These are phyloP conservation scores for Phialophora macrospora DNA, from an alignment of 2,329 filamentous ascomycete species.

Conservation along the genomic window DNA sequence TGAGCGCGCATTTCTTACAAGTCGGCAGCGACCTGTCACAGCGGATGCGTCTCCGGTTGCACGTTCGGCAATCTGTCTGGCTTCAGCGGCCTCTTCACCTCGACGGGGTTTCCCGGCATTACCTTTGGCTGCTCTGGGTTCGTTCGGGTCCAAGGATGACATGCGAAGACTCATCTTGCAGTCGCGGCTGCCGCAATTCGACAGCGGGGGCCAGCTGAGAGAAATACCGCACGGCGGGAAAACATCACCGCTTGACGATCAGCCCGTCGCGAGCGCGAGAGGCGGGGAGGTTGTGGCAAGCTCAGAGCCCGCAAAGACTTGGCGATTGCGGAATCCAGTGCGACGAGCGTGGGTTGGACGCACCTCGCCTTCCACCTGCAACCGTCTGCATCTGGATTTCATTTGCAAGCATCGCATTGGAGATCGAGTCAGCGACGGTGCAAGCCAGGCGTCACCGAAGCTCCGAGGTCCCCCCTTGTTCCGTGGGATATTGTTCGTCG, in stretches of 20 bases:
- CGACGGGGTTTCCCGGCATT: background rate
- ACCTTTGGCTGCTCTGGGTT: slow-evolving; percentile 29
- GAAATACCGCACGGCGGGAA: background rate
- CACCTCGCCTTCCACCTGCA: background rate
- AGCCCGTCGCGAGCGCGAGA: background rate
- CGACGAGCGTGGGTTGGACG: background rate
- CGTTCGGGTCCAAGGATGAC: slow-evolving; percentile 26
- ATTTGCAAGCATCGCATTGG: background rate
- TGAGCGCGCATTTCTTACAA: slow-evolving; percentile 47
- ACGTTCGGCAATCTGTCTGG: slow-evolving; percentile 44
- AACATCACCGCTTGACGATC: background rate
- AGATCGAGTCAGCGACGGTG: background rate
- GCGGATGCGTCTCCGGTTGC: slow-evolving; percentile 45
- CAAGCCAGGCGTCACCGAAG: background rate
- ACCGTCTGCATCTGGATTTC: background rate
- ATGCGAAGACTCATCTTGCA: slow-evolving; percentile 28
- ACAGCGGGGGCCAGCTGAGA: background rate
- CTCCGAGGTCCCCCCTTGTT: slow-evolving; percentile 13
- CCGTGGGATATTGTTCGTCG: slow-evolving; percentile 10
- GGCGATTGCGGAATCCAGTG: background rate
- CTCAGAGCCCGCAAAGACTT: background rate
- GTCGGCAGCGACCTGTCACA: slow-evolving; percentile 46
- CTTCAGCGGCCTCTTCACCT: background rate
- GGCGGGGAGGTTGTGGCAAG: background rate
- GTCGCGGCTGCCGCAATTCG: background rate